Evolutionary conservation across 2,329 filamentous ascomycete genomes (phyloP).

Genomic region (Aspergillus clavatus): DNA sequence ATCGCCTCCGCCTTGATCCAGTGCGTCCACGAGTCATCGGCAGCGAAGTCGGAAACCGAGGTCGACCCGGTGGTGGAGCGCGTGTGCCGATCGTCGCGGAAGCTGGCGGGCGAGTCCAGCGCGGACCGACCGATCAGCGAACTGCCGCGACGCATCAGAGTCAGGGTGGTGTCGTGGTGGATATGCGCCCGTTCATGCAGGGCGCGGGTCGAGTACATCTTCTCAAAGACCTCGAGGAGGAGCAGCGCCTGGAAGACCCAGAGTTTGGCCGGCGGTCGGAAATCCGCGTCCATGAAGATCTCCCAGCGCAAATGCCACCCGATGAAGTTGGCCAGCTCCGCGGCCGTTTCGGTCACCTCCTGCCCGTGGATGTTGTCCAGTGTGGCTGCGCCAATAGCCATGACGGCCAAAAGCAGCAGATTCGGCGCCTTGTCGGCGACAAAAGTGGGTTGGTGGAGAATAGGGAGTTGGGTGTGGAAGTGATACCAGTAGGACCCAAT

Average conservation of each 20-base stretch:
- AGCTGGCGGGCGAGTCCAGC: conserved; percentile 75
- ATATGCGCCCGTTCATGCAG: conserved; percentile 94
- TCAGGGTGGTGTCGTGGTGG: conserved; percentile 92
- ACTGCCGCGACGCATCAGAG: conserved; percentile 87
- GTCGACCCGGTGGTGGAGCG: conserved; percentile 34
- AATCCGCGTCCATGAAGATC: conserved; percentile 86
- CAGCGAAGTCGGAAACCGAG: conserved; percentile 56
- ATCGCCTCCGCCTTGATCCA: conserved; percentile 96
- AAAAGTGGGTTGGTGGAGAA: conserved; percentile 92
- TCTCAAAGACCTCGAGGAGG: conserved; percentile 89
- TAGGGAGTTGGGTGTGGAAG: conserved; percentile 90
- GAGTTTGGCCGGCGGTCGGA: conserved; percentile 84
- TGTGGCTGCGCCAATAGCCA: conserved; percentile 86
- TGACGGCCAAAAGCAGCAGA: conserved; percentile 78
- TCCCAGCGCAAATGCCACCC: conserved; percentile 94
- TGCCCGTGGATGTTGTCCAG: conserved; percentile 76
- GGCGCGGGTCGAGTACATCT: conserved; percentile 91
- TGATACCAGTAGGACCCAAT: conserved; percentile 91
- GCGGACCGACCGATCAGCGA: conserved; percentile 83
- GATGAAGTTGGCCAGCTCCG: conserved; percentile 80
- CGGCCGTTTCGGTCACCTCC: conserved; percentile 68
- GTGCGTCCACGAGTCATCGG: conserved; percentile 89
- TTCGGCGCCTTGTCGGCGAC: conserved; percentile 81
- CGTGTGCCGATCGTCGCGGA: conserved; percentile 55
- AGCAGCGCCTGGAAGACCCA: conserved; percentile 94